Conservation (phyloP, 352 stramenopile genomes). For the Phytophthora chlamydospora region DNA sequence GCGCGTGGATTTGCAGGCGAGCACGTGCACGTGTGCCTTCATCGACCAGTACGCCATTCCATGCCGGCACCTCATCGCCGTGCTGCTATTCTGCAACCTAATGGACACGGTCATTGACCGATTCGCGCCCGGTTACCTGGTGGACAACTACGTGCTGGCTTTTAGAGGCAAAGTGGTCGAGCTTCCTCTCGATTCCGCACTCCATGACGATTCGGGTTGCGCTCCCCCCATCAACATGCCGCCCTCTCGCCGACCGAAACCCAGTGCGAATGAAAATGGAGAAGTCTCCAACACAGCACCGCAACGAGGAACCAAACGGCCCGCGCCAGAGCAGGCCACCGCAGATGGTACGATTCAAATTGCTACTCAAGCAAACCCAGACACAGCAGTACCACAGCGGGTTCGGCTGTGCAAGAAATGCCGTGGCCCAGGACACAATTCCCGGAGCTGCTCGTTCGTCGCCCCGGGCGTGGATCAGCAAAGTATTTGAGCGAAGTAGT, state of each 20-base stretch:
- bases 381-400: slow-evolving; percentile 21
- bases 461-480: slow-evolving; percentile 12
- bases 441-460: slow-evolving; percentile 48
- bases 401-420: slow-evolving; percentile 58
- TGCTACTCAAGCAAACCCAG: slow-evolving; percentile 5
- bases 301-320: slow-evolving; percentile 15
- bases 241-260: not conserved
- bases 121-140: slow-evolving; percentile 53
- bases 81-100: slow-evolving; percentile 56
- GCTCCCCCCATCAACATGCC: slow-evolving; percentile 17
- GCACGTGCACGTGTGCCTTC: slow-evolving; percentile 59
- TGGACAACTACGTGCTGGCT: slow-evolving; percentile 41
- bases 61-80: slow-evolving; percentile 66
- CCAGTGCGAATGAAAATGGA: not conserved
- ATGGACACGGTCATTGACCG: slow-evolving; percentile 51
- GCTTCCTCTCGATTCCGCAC: slow-evolving; percentile 45
- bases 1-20: slow-evolving; percentile 51
- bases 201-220: slow-evolving; percentile 28
- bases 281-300: not conserved
- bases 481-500: slow-evolving; percentile 2
- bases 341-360: not conserved
- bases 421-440: slow-evolving; percentile 52
- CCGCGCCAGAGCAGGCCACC: slow-evolving; percentile 8
- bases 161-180: slow-evolving; percentile 53
- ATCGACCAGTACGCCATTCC: slow-evolving; percentile 63